Percentiles rank a stretch among this genome's conserved stretches.
These are phyloP conservation scores for Pichia membranifaciens DNA, from an alignment of 805 yeast genomes.

Conservation along the genomic window DNA sequence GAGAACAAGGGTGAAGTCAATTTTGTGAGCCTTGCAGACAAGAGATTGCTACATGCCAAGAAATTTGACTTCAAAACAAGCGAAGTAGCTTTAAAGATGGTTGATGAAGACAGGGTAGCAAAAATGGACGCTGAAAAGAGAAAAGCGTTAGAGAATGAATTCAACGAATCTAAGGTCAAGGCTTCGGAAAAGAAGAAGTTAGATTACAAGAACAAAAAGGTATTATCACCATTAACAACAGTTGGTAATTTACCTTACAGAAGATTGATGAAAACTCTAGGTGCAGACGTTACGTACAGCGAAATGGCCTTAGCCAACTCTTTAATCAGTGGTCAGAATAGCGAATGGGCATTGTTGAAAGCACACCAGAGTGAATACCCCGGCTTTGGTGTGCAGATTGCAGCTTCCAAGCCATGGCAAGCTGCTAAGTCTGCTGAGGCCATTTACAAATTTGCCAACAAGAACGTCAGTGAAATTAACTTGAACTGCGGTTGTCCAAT, in stretches of 20 bases:
- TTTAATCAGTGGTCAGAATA: constrained; percentile 78
- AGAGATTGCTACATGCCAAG: constrained; percentile 52
- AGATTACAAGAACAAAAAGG: constrained; percentile 66
- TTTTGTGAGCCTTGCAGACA: constrained; percentile 43
- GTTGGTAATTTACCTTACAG: constrained; percentile 97
- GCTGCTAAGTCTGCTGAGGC: constrained; percentile 91
- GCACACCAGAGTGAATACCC: constrained; percentile 79
- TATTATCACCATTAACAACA: constrained; percentile 92
- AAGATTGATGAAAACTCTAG: constrained; percentile 81
- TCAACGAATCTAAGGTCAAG: constrained; percentile 70
- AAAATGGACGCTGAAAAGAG: constrained; percentile 25
- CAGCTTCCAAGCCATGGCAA: constrained; percentile 88
- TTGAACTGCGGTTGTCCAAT: constrained; percentile 97
- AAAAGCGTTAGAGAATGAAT: constrained; percentile 41
- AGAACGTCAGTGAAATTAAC: constrained; percentile 70
- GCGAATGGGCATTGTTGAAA: constrained; percentile 97
- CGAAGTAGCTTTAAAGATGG: constrained; percentile 43
- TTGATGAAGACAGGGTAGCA: constrained; percentile 42
- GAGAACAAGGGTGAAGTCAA: constrained; percentile 53
- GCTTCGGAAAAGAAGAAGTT: constrained; percentile 77
- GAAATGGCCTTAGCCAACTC: constrained; percentile 94
- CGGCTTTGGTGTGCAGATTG: constrained; percentile 91
- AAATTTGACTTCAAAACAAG: constrained; percentile 54
- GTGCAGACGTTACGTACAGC: constrained; percentile 88
- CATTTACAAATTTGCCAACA: constrained; percentile 47